Conservation (phyloP, 345 rosid species). For the Ceriops zippeliana region DNA sequence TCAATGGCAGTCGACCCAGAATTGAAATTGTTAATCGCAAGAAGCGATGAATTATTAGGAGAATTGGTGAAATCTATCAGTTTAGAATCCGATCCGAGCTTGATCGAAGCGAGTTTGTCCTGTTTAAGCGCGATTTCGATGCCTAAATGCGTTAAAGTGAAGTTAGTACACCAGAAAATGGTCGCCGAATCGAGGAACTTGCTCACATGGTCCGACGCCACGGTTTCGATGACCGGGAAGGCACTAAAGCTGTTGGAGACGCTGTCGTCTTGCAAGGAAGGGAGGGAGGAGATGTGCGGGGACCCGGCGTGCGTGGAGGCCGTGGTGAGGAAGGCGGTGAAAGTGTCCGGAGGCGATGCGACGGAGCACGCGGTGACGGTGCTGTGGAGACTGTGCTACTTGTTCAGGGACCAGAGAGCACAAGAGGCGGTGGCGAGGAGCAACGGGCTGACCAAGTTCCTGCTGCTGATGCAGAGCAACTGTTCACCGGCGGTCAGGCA, state of each 20-base stretch:
- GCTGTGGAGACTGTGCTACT: conserved; percentile 68
- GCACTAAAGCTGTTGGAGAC: conserved; percentile 60
- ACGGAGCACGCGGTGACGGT: conserved; percentile 86
- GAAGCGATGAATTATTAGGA: conserved; percentile 41
- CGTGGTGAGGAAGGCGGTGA: conserved; percentile 61
- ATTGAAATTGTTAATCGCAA: conserved; percentile 49
- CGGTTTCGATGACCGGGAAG: conserved; percentile 54
- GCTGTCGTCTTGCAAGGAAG: conserved; percentile 58
- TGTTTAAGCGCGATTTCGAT: conserved; percentile 48
- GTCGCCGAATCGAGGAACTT: conserved; percentile 44
- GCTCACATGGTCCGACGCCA: conserved; percentile 33
- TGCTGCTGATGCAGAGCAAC: conserved; percentile 82
- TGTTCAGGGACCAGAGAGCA: conserved; percentile 57
- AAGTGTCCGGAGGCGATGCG: conserved; percentile 54
- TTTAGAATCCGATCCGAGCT: conserved; percentile 33
- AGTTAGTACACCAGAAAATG: conserved; percentile 35
- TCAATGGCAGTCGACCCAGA: conserved; percentile 40
- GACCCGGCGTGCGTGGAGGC: conserved; percentile 51
- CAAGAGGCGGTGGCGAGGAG: conserved; percentile 57
- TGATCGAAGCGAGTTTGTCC: conserved; percentile 58
- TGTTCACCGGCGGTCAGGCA: conserved; percentile 65
- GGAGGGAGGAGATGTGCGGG: conserved; percentile 46
- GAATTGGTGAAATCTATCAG: conserved; percentile 36
- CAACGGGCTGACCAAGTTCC: conserved; percentile 67
- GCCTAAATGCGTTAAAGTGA: conserved; percentile 48